phyloP scores from a whole-genome alignment of 148 eudicot species.

The Diospyros kaki region DNA sequence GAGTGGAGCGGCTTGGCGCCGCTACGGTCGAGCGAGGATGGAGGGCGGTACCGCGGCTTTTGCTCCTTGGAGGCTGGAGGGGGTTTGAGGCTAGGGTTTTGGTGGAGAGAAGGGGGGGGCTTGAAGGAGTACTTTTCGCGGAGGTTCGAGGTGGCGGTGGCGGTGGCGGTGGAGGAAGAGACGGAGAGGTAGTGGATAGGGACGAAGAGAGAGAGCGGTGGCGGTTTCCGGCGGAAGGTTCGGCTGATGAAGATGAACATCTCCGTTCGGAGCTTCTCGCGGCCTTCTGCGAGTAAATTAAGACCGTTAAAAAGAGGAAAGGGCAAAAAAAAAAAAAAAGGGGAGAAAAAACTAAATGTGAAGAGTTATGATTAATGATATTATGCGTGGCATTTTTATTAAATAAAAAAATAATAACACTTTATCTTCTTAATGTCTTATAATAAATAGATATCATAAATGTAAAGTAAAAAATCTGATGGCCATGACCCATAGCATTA shows the following conservation, averaged over 20 bases:
- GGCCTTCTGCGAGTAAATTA: no score
- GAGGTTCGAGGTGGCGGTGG: slow-evolving; percentile 15
- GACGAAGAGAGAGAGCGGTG: slow-evolving; percentile 12
- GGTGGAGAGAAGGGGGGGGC: slow-evolving; percentile 44
- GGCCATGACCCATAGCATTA: no score
- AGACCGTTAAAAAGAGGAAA: no score
- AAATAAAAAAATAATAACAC: no score
- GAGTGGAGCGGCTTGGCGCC: slow-evolving; percentile 39
- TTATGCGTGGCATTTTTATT: no score
- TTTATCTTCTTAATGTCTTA: no score
- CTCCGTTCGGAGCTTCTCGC: neutral
- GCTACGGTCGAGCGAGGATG: slow-evolving; percentile 59
- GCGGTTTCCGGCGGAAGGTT: slow-evolving; percentile 32
- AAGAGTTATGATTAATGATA: no score
- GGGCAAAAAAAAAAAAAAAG: no score
- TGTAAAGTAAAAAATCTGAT: no score
- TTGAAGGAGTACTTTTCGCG: slow-evolving; percentile 31
- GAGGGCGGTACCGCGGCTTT: slow-evolving; percentile 71
- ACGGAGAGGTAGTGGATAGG: slow-evolving; percentile 26
- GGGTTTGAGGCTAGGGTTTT: slow-evolving; percentile 26
- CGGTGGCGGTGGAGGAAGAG: slow-evolving; percentile 16
- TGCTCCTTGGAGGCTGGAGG: slow-evolving; percentile 20
- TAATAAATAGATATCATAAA: no score
- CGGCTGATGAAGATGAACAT: slow-evolving; percentile 22
- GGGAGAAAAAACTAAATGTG: no score